Conservation (phyloP, 2,329 filamentous ascomycete species). For the Colletotrichum godetiae region DNA sequence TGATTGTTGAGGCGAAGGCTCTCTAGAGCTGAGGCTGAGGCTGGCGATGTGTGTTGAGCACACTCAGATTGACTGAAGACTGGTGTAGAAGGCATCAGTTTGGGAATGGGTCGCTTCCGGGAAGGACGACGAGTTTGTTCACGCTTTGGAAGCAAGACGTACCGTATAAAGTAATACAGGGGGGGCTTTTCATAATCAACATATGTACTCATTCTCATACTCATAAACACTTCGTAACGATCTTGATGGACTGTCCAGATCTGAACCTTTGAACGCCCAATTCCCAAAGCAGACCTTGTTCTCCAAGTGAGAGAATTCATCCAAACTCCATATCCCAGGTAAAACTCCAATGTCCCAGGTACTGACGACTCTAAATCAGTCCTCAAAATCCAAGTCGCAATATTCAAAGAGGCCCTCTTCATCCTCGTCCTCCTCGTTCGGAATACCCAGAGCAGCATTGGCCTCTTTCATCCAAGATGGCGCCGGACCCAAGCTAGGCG, state of each 20-base stretch:
- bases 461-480: slow-evolving; percentile 17
- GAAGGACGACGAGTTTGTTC: background rate
- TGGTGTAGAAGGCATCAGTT: background rate
- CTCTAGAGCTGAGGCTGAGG: background rate
- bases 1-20: background rate
- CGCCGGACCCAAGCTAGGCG: background rate
- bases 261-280: too few species aligned
- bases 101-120: background rate
- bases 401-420: background rate
- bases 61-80: background rate
- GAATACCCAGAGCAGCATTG: slow-evolving; percentile 7
- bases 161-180: background rate
- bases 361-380: background rate
- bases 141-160: background rate
- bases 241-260: background rate
- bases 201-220: background rate
- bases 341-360: background rate
- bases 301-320: background rate
- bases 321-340: background rate
- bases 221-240: background rate
- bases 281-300: background rate
- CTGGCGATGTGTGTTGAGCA: background rate
- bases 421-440: background rate
- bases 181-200: background rate
- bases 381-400: background rate